Base-by-base conservation (phyloP, 2,329 filamentous ascomycete genomes). In the Tolypocladium album region DNA sequence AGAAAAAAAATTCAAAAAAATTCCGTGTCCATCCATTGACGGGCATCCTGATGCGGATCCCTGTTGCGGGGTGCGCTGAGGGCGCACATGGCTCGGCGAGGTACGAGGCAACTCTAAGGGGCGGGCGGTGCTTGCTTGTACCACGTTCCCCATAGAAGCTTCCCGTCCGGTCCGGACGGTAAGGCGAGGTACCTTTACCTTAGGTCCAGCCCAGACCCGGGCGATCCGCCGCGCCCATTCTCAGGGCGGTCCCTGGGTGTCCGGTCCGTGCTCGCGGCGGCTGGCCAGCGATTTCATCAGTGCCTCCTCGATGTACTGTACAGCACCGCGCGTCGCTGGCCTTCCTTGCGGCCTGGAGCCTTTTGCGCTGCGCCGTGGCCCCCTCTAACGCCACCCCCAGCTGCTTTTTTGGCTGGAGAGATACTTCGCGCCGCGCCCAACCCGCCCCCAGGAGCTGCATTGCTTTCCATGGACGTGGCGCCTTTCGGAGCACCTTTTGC, bases 41-140 rank as follows among this genome's bases (percentile, higher is more conserved):
- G 50, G 50, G 17, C 34, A 61, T 59, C 61, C 60, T 61, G 64
- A 67, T 68, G 66, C 58, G 61, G 65, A 61, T 65, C 65, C 67
- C 61, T 64, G 55, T 31, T 56, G 36, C 36, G 36, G 36, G 55
- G 55, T 42, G 36, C 47, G 27, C 47, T 53, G 31, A 53, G 17
- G 27, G 43, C 20, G 47, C 47, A 34, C 50, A 53, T 36, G 20
- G 50, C 31, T n/a, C 8, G 27, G 50, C 50, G 31, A 53, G 50
- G 50, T 36, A 53, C 50, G 31, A 53, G 50, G 31, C 31, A 11
- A 13, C 36, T 38, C 36, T 38, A 53, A 4, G 31, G 50, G 31
- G 50, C 50, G 31, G 31, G 50, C 50, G 50, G 50, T 22, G 36
- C 20, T 31, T 34, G 22, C 47, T 52, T 52, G 47, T 24, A 22